Evolutionary conservation across 1,284 basidiomycete genomes (phyloP).

Genomic region (Rhodotorula glutinis): DNA sequence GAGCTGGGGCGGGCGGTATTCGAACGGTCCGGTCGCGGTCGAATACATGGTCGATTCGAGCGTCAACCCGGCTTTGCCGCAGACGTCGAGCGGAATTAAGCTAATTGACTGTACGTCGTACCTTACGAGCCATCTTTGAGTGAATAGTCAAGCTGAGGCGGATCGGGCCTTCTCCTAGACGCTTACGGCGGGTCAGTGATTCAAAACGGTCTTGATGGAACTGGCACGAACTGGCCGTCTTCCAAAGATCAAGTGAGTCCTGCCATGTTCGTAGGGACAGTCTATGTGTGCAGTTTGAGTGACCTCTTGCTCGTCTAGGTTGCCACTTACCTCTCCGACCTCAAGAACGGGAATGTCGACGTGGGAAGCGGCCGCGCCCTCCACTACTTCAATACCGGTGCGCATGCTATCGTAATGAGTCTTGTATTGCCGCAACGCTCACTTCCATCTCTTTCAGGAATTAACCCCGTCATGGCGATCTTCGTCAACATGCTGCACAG

Average conservation of each 20-base stretch:
- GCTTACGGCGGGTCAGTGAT: constrained; percentile 36
- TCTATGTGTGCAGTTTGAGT: too few relatives aligned
- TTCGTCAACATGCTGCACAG: constrained; percentile 21
- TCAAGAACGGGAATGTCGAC: constrained; percentile 5
- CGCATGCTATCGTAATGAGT: too few relatives aligned
- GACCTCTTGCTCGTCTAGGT: constrained; percentile 12
- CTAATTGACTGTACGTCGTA: constrained; percentile 22
- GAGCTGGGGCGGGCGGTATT: constrained; percentile 24
- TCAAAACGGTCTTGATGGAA: constrained; percentile 27
- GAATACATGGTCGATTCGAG: constrained; percentile 29
- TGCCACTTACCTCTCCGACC: constrained; percentile 23
- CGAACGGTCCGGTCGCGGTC: constrained; percentile 35
- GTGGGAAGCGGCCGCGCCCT: constrained; percentile 25
- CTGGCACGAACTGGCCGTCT: constrained; percentile 15
- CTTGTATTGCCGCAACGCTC: too few relatives aligned
- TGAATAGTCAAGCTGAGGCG: background rate
- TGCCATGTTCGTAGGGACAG: too few relatives aligned
- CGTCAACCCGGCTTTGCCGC: constrained; percentile 9
- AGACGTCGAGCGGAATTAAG: background rate
- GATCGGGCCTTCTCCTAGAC: constrained; percentile 5
- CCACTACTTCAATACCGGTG: constrained; percentile 34
- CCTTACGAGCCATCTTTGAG: background rate
- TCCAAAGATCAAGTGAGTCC: constrained; percentile 32
- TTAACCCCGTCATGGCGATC: constrained; percentile 34
- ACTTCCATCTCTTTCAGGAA: too few relatives aligned